Conservation (phyloP, 2,329 filamentous ascomycete species). For the Mariannaea elegans region DNA sequence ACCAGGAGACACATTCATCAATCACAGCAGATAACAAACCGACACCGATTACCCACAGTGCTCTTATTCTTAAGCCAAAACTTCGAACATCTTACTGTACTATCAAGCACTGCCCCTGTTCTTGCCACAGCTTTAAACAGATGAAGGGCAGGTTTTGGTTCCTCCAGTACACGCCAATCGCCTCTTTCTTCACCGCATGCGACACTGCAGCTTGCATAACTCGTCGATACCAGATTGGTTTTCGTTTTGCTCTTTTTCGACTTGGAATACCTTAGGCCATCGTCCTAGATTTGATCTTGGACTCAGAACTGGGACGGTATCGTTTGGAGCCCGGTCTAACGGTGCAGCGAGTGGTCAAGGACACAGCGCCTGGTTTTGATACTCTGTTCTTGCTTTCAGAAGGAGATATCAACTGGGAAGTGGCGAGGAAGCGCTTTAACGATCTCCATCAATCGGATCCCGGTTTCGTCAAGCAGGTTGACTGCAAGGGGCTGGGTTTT, state of each 20-base stretch:
- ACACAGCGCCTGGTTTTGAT: neutral
- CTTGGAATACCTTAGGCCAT: neutral
- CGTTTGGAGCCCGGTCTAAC: slow-evolving; percentile 5
- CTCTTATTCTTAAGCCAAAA: neutral
- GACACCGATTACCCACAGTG: neutral
- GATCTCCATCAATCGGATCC: neutral
- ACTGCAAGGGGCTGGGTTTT: neutral
- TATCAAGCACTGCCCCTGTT: neutral
- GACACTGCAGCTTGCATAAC: neutral
- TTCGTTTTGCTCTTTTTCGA: neutral
- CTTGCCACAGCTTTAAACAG: neutral
- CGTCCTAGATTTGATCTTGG: neutral
- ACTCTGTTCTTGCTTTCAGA: neutral
- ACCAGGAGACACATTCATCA: neutral
- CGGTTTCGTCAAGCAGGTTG: slow-evolving; percentile 5
- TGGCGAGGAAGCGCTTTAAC: neutral
- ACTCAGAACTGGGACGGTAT: slow-evolving; percentile 3
- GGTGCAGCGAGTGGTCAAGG: neutral
- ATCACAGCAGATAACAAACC: neutral
- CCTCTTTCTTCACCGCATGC: neutral
- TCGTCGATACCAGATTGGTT: neutral
- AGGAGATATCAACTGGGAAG: accelerated
- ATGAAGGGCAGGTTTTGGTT: slow-evolving; percentile 9
- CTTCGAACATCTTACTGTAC: neutral
- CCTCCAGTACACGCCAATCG: slow-evolving; percentile 8